phyloP scores from a whole-genome alignment of 768 basidiomycete genomes.

The Boletus insuetus region DNA sequence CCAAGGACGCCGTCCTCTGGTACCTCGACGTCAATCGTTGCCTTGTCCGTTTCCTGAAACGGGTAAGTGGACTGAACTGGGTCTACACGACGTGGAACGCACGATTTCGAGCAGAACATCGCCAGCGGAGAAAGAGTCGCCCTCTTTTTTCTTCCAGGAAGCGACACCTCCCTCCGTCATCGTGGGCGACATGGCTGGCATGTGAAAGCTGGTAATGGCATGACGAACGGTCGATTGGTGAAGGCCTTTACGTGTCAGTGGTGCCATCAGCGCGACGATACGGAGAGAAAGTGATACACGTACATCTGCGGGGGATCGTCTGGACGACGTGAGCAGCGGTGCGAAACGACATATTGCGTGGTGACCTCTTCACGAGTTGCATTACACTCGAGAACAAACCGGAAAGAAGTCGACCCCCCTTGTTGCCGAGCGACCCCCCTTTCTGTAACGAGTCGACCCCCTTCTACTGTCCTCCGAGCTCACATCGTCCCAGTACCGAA shows the following conservation, averaged over 20 bases:
- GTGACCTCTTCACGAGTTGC: background rate
- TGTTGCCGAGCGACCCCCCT: slow-evolving; percentile 1
- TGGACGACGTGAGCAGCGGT: slow-evolving; percentile 10
- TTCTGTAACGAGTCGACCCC: too few species aligned
- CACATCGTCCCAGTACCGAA: background rate
- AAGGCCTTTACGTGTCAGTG: slow-evolving; percentile 30
- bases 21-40: slow-evolving; percentile 97
- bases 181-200: slow-evolving; percentile 98
- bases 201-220: slow-evolving; percentile 74
- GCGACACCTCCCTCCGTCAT: slow-evolving; percentile 95
- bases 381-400: background rate
- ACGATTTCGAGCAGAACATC: slow-evolving; percentile 92
- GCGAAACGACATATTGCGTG: slow-evolving; percentile 16
- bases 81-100: slow-evolving; percentile 28
- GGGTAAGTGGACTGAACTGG: background rate
- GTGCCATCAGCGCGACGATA: background rate
- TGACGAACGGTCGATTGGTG: slow-evolving; percentile 49
- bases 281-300: background rate
- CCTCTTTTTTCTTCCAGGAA: slow-evolving; percentile 86
- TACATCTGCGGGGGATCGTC: slow-evolving; percentile 26
- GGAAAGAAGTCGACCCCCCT: slow-evolving; percentile 3
- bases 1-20: slow-evolving; percentile 95
- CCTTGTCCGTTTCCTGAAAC: slow-evolving; percentile 85
- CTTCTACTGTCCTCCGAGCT: background rate
- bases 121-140: slow-evolving; percentile 74